A percentile compares a stretch with the other conserved stretches of the same genome.
Evolutionary conservation across 305 asterid species (phyloP).

Genomic region (Solanum chacoense): DNA sequence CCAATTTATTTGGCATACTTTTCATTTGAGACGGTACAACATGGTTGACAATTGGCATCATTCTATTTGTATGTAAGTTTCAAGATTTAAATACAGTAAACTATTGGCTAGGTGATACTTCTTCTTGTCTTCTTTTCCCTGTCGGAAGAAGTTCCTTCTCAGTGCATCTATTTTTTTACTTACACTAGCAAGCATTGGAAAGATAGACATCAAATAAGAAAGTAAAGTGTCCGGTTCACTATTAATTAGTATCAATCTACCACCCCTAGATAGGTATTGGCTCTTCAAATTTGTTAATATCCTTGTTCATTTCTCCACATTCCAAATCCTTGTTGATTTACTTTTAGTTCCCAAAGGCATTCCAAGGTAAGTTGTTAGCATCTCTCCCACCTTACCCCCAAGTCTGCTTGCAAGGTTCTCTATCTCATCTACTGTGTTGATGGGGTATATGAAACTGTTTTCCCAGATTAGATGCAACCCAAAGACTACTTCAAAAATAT

Average conservation of each 20-base stretch:
- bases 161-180: background rate
- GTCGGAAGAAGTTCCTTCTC: background rate
- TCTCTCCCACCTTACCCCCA: background rate
- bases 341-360: background rate
- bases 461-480: background rate
- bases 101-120: background rate
- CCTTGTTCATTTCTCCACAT: background rate
- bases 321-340: background rate
- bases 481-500: background rate
- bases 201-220: background rate
- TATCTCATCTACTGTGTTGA: background rate
- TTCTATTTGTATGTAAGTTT: background rate
- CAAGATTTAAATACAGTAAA: background rate
- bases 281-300: background rate
- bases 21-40: background rate
- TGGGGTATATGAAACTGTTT: background rate
- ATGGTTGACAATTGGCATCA: background rate
- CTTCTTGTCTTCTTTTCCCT: background rate
- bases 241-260: background rate
- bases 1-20: background rate
- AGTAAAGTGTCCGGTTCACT: background rate
- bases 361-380: background rate
- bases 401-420: background rate
- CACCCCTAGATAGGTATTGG: background rate
- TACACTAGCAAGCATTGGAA: background rate